Evolutionary conservation across 2,329 filamentous ascomycete species (phyloP).

Genomic region (Cladorrhinum sp.): DNA sequence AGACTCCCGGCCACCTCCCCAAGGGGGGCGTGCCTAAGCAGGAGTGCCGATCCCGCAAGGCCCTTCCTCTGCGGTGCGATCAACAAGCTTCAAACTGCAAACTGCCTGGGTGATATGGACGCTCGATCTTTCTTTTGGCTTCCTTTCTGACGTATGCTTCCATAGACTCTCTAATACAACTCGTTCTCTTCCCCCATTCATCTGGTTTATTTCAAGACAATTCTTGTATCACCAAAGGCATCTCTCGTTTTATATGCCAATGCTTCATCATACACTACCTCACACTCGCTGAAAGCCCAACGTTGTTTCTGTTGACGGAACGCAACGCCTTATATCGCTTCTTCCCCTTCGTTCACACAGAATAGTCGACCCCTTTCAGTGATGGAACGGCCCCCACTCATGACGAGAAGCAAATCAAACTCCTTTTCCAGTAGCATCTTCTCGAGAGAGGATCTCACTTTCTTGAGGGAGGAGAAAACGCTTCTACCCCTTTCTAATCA

Average conservation of each 20-base stretch:
- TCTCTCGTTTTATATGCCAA: constrained; percentile 4
- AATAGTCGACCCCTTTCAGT: neutral
- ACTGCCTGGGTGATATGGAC: constrained; percentile 5
- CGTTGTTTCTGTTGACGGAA: neutral
- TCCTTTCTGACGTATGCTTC: constrained; percentile 10
- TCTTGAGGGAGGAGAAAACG: constrained; percentile 21
- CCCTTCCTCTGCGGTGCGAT: neutral
- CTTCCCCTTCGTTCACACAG: neutral
- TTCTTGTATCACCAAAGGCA: neutral
- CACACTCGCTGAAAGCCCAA: constrained; percentile 1
- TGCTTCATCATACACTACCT: neutral
- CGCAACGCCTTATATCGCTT: neutral
- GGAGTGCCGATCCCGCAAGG: constrained; percentile 4
- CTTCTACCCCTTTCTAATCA: constrained; percentile 33
- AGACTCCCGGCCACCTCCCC: constrained; percentile 2
- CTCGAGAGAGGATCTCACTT: neutral
- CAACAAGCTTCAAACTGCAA: constrained; percentile 7
- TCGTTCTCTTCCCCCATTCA: neutral
- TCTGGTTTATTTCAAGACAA: neutral
- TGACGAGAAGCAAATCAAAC: constrained; percentile 18
- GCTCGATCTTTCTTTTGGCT: constrained; percentile 6
- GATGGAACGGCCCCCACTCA: constrained; percentile 22
- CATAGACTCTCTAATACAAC: neutral
- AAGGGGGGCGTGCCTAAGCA: neutral
- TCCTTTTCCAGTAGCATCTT: constrained; percentile 20